Evolutionary conservation across 2,329 filamentous ascomycete genomes (phyloP), one percentile per base, ranked within the genome.

Genomic region (Claviceps paspali): DNA sequence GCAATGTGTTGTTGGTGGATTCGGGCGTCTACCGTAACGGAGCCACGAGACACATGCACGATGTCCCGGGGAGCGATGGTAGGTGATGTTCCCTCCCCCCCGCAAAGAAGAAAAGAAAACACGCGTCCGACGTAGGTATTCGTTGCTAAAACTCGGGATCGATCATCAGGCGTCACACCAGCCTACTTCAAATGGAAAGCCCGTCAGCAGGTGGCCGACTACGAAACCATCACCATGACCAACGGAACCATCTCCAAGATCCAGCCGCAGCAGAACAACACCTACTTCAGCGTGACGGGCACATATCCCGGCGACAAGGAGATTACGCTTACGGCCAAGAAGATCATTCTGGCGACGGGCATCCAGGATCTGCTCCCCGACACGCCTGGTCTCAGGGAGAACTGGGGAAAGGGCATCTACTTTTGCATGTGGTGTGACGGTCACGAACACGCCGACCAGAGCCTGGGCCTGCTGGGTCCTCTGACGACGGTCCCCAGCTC

Each of bases 351-450:
- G 3, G 73, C 62, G 17, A 76, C 72, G 0, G 74, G 73, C 5
- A 52, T 78, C 15, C 55, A 53, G 6, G 73, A 77, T 45, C 49
- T 71, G 18, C 53, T 78, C 2, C 71, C 74, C 1, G 17, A 40
- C 1, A 76, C 70, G 0, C 71, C 73, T 0, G 73, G 74, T 0
- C 38, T 77, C 0, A 23, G 44, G 6, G 66, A 73, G 38, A 67
- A 64, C 46, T 78, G 68, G 64, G 72, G 70, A 34, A 61, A 68
- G 41, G 74, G 73, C 5, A 65, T 77, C 36, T 77, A 57, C 54
- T 77, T 73, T 70, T 78, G 73, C 38, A 71, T 72, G 0, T 78
- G 73, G 73, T 78, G 73, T 43, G 73, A 78, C 47, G 73, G 73
- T 10, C 61, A 68, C 43, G 73, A 78, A 52, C 71, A 77, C 49